Conservation (phyloP, 176 grass and related monocot genomes). For the Otatea glauca region DNA sequence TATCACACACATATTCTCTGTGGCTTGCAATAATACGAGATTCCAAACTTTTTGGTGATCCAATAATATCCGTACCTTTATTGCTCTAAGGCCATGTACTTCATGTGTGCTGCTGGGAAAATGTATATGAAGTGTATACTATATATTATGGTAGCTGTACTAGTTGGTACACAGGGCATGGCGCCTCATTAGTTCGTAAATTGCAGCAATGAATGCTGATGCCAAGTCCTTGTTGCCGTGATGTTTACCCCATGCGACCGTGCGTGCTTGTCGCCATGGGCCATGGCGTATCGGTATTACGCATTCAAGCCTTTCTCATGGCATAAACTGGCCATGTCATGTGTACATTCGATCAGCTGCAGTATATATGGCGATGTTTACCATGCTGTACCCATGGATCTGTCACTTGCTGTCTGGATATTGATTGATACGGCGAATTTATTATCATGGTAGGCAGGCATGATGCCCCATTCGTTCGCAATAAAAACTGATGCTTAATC, state of each 20-base stretch:
- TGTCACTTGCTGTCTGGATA: neutral
- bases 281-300: neutral
- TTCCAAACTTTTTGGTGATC: neutral
- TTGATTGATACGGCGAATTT: constrained; percentile 27
- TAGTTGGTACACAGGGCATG: neutral
- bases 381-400: neutral
- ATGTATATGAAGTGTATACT: neutral
- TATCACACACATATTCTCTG: neutral
- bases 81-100: neutral
- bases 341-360: neutral
- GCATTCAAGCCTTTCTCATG: neutral
- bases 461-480: constrained; percentile 30
- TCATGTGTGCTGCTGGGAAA: neutral
- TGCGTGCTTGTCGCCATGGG: neutral
- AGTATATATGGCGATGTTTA: neutral
- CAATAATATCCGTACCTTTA: neutral
- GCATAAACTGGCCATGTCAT: neutral
- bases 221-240: neutral
- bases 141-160: neutral
- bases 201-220: neutral
- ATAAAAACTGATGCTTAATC: constrained; percentile 17
- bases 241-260: neutral
- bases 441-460: neutral
- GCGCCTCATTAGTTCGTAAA: neutral
- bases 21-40: neutral